Conservation (phyloP, 352 stramenopile genomes). For the Halophytophthora polymorphica region DNA sequence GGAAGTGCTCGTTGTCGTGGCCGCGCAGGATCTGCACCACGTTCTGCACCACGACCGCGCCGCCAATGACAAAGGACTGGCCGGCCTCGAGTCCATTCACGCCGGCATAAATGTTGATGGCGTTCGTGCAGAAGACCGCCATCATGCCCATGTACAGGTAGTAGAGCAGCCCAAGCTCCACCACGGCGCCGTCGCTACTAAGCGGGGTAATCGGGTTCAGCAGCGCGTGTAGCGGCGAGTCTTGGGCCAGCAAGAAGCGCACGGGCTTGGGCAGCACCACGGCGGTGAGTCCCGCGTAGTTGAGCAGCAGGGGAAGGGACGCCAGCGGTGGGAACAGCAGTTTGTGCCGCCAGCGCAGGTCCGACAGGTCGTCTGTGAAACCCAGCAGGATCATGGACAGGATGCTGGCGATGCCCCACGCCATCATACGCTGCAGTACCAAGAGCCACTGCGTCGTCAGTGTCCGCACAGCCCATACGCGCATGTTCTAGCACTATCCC, state of each 20-base stretch:
- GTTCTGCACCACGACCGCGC: constrained; percentile 94
- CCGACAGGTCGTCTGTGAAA: constrained; percentile 95
- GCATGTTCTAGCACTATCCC: neutral
- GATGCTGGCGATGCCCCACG: constrained; percentile 79
- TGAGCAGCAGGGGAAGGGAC: constrained; percentile 94
- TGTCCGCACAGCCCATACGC: neutral
- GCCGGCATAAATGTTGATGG: constrained; percentile 99
- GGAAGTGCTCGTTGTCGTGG: constrained; percentile 84
- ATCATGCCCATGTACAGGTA: constrained; percentile 99
- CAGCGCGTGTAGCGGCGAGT: constrained; percentile 49
- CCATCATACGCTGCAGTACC: constrained; percentile 57
- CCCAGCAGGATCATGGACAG: constrained; percentile 93
- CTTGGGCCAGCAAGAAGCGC: constrained; percentile 70
- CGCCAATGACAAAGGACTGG: constrained; percentile 92
- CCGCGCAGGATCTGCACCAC: constrained; percentile 90
- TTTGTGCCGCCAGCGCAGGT: constrained; percentile 96
- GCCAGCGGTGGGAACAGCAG: constrained; percentile 95
- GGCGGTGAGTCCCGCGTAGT: constrained; percentile 95
- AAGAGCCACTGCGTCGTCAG: neutral
- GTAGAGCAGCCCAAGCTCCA: constrained; percentile 94
- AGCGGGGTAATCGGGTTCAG: constrained; percentile 63
- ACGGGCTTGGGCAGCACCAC: constrained; percentile 91
- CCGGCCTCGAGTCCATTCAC: constrained; percentile 98
- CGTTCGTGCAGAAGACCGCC: constrained; percentile 99
- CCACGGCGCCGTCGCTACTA: constrained; percentile 79